Conservation (phyloP, 2,329 filamentous ascomycete genomes). For the Dactylella cylindrospora region DNA sequence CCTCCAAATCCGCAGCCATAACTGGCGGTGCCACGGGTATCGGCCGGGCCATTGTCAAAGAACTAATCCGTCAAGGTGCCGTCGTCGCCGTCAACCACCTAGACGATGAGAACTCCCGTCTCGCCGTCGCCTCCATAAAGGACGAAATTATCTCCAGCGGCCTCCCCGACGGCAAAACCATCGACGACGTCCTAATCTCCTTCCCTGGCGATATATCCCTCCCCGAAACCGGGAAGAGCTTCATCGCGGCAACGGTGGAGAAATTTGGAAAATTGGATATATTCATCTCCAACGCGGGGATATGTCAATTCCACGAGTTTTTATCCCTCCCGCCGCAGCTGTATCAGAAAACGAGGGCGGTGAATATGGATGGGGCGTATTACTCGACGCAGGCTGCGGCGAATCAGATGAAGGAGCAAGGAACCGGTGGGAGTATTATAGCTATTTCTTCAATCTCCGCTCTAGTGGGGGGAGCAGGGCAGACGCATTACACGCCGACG, state of each 20-base stretch:
- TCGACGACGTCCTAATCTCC: slow-evolving; percentile 61
- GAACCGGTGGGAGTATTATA: slow-evolving; percentile 76
- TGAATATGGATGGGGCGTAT: slow-evolving; percentile 86
- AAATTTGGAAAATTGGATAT: slow-evolving; percentile 58
- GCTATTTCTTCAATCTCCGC: slow-evolving; percentile 72
- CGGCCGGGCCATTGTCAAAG: slow-evolving; percentile 78
- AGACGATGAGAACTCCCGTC: slow-evolving; percentile 59
- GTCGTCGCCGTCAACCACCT: slow-evolving; percentile 70
- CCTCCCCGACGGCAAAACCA: slow-evolving; percentile 56
- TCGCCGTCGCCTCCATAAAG: slow-evolving; percentile 60
- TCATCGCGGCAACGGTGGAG: slow-evolving; percentile 68
- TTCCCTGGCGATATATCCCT: slow-evolving; percentile 76
- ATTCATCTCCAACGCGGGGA: slow-evolving; percentile 67
- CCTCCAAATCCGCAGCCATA: slow-evolving; percentile 77
- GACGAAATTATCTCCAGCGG: slow-evolving; percentile 55
- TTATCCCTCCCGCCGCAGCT: slow-evolving; percentile 70
- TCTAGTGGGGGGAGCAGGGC: slow-evolving; percentile 73
- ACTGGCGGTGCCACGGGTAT: slow-evolving; percentile 86
- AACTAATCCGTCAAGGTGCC: slow-evolving; percentile 75
- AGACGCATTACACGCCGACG: slow-evolving; percentile 85
- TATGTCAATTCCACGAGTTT: slow-evolving; percentile 87
- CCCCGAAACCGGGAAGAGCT: slow-evolving; percentile 67
- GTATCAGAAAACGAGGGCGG: slow-evolving; percentile 70
- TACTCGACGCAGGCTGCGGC: slow-evolving; percentile 83
- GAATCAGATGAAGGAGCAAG: slow-evolving; percentile 68